Percentiles rank a stretch among this genome's conserved stretches.
These are phyloP conservation scores for Aspergillus carlsbadensis DNA, from an alignment of 495 filamentous ascomycete genomes.

Conservation along the genomic window DNA sequence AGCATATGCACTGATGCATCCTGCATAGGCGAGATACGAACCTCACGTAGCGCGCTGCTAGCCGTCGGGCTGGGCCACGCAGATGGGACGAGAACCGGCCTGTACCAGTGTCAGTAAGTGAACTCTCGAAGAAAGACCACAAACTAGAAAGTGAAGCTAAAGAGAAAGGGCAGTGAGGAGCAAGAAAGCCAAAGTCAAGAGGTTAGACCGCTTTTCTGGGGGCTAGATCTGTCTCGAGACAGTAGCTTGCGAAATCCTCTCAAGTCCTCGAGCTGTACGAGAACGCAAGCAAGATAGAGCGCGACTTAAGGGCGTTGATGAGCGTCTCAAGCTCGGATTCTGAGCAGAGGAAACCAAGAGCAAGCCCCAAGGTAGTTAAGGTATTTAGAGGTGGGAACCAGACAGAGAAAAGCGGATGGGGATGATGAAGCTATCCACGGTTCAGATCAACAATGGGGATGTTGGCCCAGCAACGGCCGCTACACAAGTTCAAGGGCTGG, in stretches of 20 bases:
- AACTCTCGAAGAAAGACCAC: conserved; percentile 23
- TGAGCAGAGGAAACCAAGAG: conserved; percentile 19
- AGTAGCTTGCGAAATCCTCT: neutral
- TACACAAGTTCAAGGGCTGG: conserved; percentile 2
- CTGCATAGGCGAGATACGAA: conserved; percentile 18
- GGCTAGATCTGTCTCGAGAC: conserved; percentile 14
- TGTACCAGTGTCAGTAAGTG: conserved; percentile 44
- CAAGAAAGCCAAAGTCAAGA: conserved; percentile 17
- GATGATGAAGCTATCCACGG: conserved; percentile 38
- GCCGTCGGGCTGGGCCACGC: conserved; percentile 25
- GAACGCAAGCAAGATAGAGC: neutral
- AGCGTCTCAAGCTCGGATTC: conserved; percentile 9
- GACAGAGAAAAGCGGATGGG: conserved; percentile 28
- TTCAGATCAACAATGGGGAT: conserved; percentile 45
- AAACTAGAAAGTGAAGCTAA: conserved; percentile 16
- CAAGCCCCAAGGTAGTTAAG: conserved; percentile 29
- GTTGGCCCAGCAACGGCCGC: conserved; percentile 44
- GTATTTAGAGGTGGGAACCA: conserved; percentile 34
- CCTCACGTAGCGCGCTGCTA: conserved; percentile 22
- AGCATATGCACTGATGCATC: conserved; percentile 11
- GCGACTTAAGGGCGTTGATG: conserved; percentile 5
- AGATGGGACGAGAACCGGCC: conserved; percentile 23
- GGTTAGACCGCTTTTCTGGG: conserved; percentile 16
- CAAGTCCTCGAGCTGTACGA: conserved; percentile 5
- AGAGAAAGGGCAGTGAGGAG: conserved; percentile 18